Evolutionary conservation across 2,329 filamentous ascomycete genomes (phyloP), one percentile per base, ranked within the genome.

Genomic region (Cladorrhinum sp.): DNA sequence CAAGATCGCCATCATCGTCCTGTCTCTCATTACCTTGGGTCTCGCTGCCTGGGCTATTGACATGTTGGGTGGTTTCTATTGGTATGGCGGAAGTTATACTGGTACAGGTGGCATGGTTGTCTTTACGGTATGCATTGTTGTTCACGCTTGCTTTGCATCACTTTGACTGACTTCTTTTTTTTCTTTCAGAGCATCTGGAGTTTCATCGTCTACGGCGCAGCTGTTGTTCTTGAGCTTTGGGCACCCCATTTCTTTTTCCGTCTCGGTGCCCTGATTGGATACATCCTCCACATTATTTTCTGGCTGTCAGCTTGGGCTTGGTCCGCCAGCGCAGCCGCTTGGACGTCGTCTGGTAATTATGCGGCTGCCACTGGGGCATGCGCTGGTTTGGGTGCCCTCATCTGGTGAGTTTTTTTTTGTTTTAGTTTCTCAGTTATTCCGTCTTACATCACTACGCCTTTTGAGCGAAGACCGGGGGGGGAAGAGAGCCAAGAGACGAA

Each of bases 291-390:
- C 57, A 61, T 72, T 60, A 72, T 81, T 66, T 78, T 81, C 64
- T 81, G 79, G 77, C 71, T 81, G 8, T 65, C 71, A 0, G 74
- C 67, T 6, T 79, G 76, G 76, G 71, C 73, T 22, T 80, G 77
- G 77, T 72, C 76, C 4, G 74, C 75, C 9, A 73, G 72, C 18
- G 69, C 70, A 66, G 73, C 75, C 16, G 32, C 32, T 36, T 36
- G 32, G 16, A n/a, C n/a, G n/a, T 59, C 70, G 6, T 60, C 66
- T 22, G 70, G 69, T 25, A 59, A 60, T 48, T 53, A 55, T 25
- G 67, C 76, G 32, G 65, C 69, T 22, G 73, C 72, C 4, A 68
- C 79, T 51, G 77, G 72, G 9, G 77, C 71, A 18, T 74, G 68
- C 38, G 76, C 78, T 20, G 77, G 70, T 27, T 57, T 81, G 5